Conservation (phyloP, 2,329 filamentous ascomycete species). For the Venturia aucupariae region DNA sequence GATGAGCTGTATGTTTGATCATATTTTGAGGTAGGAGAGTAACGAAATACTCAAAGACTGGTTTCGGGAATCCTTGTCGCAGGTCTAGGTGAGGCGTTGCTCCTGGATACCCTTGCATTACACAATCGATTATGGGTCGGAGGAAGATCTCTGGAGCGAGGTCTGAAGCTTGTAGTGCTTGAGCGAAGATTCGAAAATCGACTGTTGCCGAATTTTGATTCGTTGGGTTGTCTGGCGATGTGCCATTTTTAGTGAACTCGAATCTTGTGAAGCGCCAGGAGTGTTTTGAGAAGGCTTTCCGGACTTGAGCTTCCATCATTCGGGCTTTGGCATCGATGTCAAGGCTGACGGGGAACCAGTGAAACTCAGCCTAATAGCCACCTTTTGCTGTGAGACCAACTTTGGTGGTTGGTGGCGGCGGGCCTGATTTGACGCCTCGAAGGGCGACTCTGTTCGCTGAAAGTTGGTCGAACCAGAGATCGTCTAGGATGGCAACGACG, state of each 20-base stretch:
- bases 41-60: constrained; percentile 35
- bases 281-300: constrained; percentile 28
- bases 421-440: constrained; percentile 33
- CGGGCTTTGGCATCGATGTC: constrained; percentile 36
- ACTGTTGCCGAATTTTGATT: constrained; percentile 43
- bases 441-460: constrained; percentile 41
- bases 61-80: constrained; percentile 31
- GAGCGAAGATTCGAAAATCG: constrained; percentile 37
- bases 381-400: constrained; percentile 37
- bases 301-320: constrained; percentile 32
- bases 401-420: constrained; percentile 37
- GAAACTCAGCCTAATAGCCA: constrained; percentile 38
- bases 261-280: constrained; percentile 28
- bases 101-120: constrained; percentile 37
- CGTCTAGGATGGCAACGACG: constrained; percentile 43
- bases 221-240: constrained; percentile 29
- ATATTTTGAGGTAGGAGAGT: constrained; percentile 25
- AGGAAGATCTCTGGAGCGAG: constrained; percentile 31
- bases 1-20: constrained; percentile 22
- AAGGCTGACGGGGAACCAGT: constrained; percentile 36
- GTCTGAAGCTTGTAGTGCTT: constrained; percentile 33
- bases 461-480: constrained; percentile 44
- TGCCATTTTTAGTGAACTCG: constrained; percentile 33
- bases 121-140: constrained; percentile 31
- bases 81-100: constrained; percentile 32